Percentiles rank a stretch among this genome's conserved stretches.
These are phyloP conservation scores for Kuraishia ogatae DNA, from an alignment of 805 yeast genomes.

Conservation along the genomic window DNA sequence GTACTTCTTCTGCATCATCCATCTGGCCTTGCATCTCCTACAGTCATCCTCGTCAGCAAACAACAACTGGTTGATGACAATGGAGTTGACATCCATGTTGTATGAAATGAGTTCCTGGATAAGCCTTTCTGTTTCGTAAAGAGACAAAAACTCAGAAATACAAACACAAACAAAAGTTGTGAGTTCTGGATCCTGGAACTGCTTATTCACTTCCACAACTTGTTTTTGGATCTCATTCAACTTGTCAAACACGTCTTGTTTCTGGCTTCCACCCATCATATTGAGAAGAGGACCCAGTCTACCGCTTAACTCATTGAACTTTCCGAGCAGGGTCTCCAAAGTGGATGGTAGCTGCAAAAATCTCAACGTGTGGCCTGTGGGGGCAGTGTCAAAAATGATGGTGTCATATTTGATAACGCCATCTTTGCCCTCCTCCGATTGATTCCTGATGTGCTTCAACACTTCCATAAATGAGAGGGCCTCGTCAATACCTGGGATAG, in stretches of 20 bases:
- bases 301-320: conserved; percentile 79
- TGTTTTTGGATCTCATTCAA: conserved; percentile 72
- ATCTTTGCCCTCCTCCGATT: conserved; percentile 26
- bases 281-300: conserved; percentile 87
- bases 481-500: conserved; percentile 98
- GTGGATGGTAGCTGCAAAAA: conserved; percentile 93
- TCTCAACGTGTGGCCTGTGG: conserved; percentile 96
- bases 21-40: conserved; percentile 84
- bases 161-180: conserved; percentile 96
- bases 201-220: conserved; percentile 84
- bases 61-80: conserved; percentile 88
- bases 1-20: conserved; percentile 94
- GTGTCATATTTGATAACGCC: conserved; percentile 57
- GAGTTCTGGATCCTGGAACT: conserved; percentile 91
- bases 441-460: conserved; percentile 87
- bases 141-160: conserved; percentile 90
- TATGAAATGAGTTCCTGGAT: conserved; percentile 92
- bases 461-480: conserved; percentile 98
- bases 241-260: conserved; percentile 67
- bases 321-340: conserved; percentile 76
- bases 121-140: conserved; percentile 96
- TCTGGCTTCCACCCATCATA: conserved; percentile 59
- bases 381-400: conserved; percentile 98
- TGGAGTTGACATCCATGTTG: conserved; percentile 94
- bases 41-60: conserved; percentile 81